Conservation (phyloP, 768 basidiomycete genomes). For the Heimioporus sp. region DNA sequence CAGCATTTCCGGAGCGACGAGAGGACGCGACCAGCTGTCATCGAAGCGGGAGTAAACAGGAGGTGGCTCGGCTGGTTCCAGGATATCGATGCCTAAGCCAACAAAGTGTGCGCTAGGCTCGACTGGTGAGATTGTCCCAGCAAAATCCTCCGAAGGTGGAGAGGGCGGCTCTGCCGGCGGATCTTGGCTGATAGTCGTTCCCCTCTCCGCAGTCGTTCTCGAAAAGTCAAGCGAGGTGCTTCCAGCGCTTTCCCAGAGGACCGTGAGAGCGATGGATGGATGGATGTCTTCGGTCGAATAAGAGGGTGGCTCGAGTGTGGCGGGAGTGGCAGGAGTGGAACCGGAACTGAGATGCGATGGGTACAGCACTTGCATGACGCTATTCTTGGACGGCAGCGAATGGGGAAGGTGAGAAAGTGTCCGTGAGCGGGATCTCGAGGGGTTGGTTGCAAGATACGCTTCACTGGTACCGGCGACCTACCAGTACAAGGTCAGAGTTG, state of each 20-base stretch:
- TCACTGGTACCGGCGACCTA: constrained; percentile 7
- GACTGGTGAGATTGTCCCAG: background rate
- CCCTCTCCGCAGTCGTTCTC: background rate
- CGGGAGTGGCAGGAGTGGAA: constrained; percentile 6
- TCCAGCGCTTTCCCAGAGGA: background rate
- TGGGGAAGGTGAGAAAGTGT: background rate
- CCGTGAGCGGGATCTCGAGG: constrained; percentile 5
- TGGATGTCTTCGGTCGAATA: constrained; percentile 8
- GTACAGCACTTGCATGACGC: constrained; percentile 25
- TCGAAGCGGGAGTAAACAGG: constrained; percentile 29
- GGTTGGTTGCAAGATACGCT: background rate
- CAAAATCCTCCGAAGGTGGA: background rate
- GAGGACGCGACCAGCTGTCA: constrained; percentile 6
- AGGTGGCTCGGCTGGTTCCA: constrained; percentile 5
- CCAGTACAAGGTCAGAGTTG: background rate
- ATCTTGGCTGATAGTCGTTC: background rate
- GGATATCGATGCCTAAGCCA: constrained; percentile 3
- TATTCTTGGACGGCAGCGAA: constrained; percentile 19
- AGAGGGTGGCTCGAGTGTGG: constrained; percentile 17
- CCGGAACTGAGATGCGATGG: constrained; percentile 11
- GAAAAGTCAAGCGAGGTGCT: background rate
- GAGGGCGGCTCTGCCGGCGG: constrained; percentile 4
- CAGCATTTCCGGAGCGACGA: constrained; percentile 10
- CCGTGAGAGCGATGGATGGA: background rate
- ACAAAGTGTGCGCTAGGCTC: constrained; percentile 1